Percentiles rank a stretch among this genome's conserved stretches.
Conservation (phyloP, 2,329 filamentous ascomycete species). For the Colletotrichum navitas region DNA sequence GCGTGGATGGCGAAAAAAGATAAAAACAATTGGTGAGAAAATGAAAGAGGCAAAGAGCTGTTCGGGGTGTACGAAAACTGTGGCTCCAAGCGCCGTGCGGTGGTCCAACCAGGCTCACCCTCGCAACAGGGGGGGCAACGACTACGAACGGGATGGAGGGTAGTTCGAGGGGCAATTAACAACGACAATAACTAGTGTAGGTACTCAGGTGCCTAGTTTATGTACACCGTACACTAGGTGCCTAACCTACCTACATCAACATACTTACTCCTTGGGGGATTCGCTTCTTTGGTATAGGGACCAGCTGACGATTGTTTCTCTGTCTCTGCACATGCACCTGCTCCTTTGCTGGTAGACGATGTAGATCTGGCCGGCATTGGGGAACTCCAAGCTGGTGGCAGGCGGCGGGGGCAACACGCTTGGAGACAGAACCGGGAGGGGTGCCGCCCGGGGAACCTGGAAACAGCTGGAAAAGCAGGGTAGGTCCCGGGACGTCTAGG, state of each 20-base stretch:
- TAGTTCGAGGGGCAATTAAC: constrained; percentile 17
- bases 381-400: constrained; percentile 9
- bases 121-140: constrained; percentile 29
- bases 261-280: neutral
- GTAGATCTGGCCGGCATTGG: constrained; percentile 5
- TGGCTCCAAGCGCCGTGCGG: constrained; percentile 27
- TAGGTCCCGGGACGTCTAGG: constrained; percentile 25
- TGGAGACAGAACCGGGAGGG: constrained; percentile 14
- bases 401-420: neutral
- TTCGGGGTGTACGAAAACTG: constrained; percentile 17
- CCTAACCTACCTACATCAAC: neutral
- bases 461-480: constrained; percentile 11
- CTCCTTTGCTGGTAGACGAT: neutral
- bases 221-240: neutral
- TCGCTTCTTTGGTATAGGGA: too few relatives aligned
- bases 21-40: neutral
- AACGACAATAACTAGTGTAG: neutral
- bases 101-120: constrained; percentile 12
- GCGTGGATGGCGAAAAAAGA: constrained; percentile 18
- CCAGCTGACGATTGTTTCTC: neutral
- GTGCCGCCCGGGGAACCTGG: constrained; percentile 28
- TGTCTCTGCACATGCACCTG: constrained; percentile 4
- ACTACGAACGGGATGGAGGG: constrained; percentile 27
- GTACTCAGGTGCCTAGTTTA: neutral
- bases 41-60: neutral